Conservation (phyloP, 495 filamentous ascomycete species). For the Aspergillus affinis region DNA sequence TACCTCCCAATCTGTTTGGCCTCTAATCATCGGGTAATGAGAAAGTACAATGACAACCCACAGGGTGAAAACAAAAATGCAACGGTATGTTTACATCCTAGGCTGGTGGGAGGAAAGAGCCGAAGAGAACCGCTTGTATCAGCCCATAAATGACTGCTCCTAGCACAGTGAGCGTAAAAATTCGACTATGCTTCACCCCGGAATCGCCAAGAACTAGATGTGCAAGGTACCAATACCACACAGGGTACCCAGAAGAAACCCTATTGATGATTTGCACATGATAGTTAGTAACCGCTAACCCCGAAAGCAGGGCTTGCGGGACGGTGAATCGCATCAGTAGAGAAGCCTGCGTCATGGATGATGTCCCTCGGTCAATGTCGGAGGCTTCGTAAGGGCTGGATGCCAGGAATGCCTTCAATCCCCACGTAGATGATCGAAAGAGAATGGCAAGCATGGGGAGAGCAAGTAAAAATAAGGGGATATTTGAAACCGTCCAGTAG, state of each 20-base stretch:
- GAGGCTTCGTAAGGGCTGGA: constrained; percentile 6
- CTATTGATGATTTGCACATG: constrained; percentile 94
- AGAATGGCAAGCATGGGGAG: constrained; percentile 75
- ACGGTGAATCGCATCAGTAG: constrained; percentile 58
- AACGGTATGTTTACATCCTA: constrained; percentile 5
- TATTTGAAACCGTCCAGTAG: constrained; percentile 86
- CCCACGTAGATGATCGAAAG: constrained; percentile 57
- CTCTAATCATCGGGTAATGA: neutral
- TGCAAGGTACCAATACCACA: constrained; percentile 85
- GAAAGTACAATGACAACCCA: neutral
- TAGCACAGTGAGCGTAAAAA: constrained; percentile 44
- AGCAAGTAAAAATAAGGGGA: constrained; percentile 85
- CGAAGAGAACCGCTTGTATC: constrained; percentile 78
- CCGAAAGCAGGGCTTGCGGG: constrained; percentile 69
- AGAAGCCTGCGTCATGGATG: constrained; percentile 40
- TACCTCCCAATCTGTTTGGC: too few species aligned
- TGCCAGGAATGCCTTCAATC: constrained; percentile 27
- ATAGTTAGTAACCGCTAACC: constrained; percentile 71
- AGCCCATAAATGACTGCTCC: constrained; percentile 79
- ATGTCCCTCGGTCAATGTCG: constrained; percentile 19
- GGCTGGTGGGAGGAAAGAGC: constrained; percentile 97
- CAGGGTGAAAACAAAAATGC: neutral
- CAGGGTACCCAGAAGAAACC: constrained; percentile 81
- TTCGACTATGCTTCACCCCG: constrained; percentile 19
- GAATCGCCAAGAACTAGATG: constrained; percentile 32